A percentile compares a stretch with the other conserved stretches of the same genome.
These are phyloP conservation scores for Cystobasidiaceae sp. DNA, from an alignment of 1,284 basidiomycete species.

Conservation along the genomic window DNA sequence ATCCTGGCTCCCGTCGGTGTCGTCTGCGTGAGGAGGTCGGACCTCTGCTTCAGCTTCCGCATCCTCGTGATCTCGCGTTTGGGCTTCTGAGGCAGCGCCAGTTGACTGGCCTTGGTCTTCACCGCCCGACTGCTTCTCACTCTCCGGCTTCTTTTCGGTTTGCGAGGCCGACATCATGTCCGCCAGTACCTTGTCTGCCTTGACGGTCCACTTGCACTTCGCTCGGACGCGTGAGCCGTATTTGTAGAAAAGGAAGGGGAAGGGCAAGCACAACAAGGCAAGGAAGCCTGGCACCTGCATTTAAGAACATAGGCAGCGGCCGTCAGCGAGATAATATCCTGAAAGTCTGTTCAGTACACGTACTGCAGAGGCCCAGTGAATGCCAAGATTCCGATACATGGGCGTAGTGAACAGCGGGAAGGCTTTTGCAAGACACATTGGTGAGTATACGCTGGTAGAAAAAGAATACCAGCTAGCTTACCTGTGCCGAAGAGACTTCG, in stretches of 20 bases:
- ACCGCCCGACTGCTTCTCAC: not conserved
- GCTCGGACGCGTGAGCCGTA: conserved; percentile 47
- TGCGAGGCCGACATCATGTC: conserved; percentile 11
- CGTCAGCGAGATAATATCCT: not conserved
- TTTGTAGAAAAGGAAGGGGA: conserved; percentile 52
- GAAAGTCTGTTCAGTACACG: not conserved
- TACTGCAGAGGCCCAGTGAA: conserved; percentile 59
- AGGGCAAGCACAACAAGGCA: conserved; percentile 46
- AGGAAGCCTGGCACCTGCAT: conserved; percentile 20
- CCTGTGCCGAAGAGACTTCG: conserved; percentile 19
- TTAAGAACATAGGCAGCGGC: not conserved
- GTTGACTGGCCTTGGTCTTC: conserved; percentile 37
- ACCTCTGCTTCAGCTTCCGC: too few species aligned
- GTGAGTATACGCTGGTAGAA: not conserved
- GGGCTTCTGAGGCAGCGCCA: too few species aligned
- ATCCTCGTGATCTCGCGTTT: too few species aligned
- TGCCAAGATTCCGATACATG: conserved; percentile 58
- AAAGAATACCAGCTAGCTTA: not conserved
- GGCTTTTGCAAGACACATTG: conserved; percentile 9
- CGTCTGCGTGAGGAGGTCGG: too few species aligned
- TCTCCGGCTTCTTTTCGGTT: conserved; percentile 7
- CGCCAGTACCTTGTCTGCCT: not conserved
- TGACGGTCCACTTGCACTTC: conserved; percentile 29
- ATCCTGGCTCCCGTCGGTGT: too few species aligned
- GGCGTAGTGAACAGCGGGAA: conserved; percentile 48